phyloP scores from a whole-genome alignment of 768 basidiomycete species.

The Tulasnella sp. region DNA sequence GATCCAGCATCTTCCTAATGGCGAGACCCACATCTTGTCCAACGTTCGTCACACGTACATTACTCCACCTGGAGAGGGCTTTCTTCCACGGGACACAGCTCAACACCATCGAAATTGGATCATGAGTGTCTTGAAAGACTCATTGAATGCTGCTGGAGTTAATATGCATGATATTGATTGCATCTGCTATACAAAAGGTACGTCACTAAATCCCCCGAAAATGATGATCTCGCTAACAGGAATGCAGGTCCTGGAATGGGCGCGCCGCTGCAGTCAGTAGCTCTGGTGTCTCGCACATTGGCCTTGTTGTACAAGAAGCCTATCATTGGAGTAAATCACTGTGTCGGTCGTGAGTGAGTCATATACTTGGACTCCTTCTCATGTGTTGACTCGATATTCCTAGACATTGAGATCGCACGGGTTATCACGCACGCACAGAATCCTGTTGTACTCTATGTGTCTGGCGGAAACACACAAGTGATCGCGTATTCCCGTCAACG shows the following conservation, averaged over 20 bases:
- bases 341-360: constrained; percentile 74
- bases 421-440: constrained; percentile 89
- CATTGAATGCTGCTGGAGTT: constrained; percentile 53
- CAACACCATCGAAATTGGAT: constrained; percentile 93
- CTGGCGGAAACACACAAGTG: constrained; percentile 97
- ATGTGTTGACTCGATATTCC: neutral
- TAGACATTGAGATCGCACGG: constrained; percentile 98
- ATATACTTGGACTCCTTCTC: neutral
- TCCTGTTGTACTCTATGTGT: constrained; percentile 95
- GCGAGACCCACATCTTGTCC: constrained; percentile 65
- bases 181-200: constrained; percentile 96
- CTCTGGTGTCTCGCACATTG: constrained; percentile 82
- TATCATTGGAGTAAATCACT: constrained; percentile 96
- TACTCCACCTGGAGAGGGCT: constrained; percentile 96
- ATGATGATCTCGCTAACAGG: neutral
- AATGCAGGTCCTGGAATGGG: constrained; percentile 97
- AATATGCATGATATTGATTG: constrained; percentile 77
- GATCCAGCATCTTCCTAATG: constrained; percentile 65
- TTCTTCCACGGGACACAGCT: constrained; percentile 91
- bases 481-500: constrained; percentile 97
- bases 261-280: constrained; percentile 89
- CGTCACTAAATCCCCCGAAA: constrained; percentile 13
- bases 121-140: constrained; percentile 66
- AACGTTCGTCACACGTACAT: constrained; percentile 98
- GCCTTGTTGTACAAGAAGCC: constrained; percentile 83